These are phyloP conservation scores for Mycena venus DNA, from an alignment of 768 basidiomycete species.

Conservation along the genomic window DNA sequence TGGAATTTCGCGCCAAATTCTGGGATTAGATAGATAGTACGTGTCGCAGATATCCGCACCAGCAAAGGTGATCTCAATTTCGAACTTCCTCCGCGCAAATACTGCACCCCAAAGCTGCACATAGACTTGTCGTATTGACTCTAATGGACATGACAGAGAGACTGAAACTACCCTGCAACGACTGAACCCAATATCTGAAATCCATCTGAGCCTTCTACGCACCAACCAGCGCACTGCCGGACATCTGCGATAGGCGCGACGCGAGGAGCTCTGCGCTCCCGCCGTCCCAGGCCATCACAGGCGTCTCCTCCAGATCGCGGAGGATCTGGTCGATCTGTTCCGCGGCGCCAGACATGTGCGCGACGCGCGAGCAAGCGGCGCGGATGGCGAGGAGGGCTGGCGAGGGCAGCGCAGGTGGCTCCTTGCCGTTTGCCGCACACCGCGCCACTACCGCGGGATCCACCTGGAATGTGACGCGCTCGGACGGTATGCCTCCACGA, in stretches of 20 bases:
- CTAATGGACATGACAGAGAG: too few relatives aligned
- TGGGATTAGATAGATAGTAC: too few relatives aligned
- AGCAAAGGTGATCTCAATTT: too few relatives aligned
- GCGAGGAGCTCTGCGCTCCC: constrained; percentile 23
- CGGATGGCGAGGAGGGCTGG: constrained; percentile 37
- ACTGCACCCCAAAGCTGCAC: too few relatives aligned
- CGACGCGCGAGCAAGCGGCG: constrained; percentile 39
- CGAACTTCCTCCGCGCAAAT: too few relatives aligned
- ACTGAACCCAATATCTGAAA: too few relatives aligned
- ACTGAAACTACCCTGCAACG: too few relatives aligned
- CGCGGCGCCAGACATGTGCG: constrained; percentile 37
- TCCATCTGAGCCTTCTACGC: too few relatives aligned
- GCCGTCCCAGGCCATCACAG: constrained; percentile 31
- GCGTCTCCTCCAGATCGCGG: constrained; percentile 33
- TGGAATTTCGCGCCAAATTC: too few relatives aligned
- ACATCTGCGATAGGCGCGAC: constrained; percentile 12
- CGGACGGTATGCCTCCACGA: not conserved
- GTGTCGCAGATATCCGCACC: too few relatives aligned
- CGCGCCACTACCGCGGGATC: constrained; percentile 16
- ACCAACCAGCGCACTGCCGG: too few relatives aligned
- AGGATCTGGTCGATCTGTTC: constrained; percentile 33
- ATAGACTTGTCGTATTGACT: too few relatives aligned
- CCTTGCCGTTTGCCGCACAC: not conserved
- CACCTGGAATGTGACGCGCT: constrained; percentile 28
- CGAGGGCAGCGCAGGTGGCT: constrained; percentile 27